Percentiles rank a stretch among this genome's conserved stretches.
Evolutionary conservation across 441 rosid genomes (phyloP).

Genomic region (Melastoma candidum): DNA sequence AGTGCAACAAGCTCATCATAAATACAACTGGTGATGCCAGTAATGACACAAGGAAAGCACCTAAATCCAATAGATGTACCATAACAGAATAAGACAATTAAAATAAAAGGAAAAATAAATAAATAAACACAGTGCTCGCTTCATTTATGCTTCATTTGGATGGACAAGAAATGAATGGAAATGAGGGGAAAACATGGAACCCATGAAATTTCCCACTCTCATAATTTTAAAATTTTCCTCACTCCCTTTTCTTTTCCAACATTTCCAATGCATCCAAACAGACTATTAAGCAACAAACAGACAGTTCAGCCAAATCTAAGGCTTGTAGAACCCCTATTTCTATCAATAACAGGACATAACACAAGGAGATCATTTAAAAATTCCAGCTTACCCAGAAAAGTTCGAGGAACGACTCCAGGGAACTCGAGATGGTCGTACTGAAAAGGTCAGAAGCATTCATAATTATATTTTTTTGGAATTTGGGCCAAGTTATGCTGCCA

Average conservation of each 20-base stretch:
- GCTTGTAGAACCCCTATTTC: no score
- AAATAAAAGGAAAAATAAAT: background rate
- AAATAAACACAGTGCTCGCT: no score
- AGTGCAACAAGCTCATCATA: constrained; percentile 36
- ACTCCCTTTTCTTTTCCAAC: no score
- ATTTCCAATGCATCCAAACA: no score
- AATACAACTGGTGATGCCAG: constrained; percentile 55
- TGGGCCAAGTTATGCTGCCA: background rate
- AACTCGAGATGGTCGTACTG: constrained; percentile 97
- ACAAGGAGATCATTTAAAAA: background rate
- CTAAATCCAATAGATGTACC: constrained; percentile 22
- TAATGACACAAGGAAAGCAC: constrained; percentile 67
- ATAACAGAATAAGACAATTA: background rate
- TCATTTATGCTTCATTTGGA: no score
- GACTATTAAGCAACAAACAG: no score
- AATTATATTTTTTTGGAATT: background rate
- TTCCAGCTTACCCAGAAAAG: constrained; percentile 55
- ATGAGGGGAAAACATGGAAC: no score
- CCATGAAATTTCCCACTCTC: no score
- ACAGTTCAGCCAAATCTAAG: no score
- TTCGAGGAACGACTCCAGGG: constrained; percentile 96
- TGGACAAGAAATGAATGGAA: no score
- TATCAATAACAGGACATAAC: no score
- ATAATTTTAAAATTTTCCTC: no score
- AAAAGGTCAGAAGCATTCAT: constrained; percentile 2